phyloP scores from a whole-genome alignment of 495 filamentous ascomycete genomes.

The Penicillium verhagenii region DNA sequence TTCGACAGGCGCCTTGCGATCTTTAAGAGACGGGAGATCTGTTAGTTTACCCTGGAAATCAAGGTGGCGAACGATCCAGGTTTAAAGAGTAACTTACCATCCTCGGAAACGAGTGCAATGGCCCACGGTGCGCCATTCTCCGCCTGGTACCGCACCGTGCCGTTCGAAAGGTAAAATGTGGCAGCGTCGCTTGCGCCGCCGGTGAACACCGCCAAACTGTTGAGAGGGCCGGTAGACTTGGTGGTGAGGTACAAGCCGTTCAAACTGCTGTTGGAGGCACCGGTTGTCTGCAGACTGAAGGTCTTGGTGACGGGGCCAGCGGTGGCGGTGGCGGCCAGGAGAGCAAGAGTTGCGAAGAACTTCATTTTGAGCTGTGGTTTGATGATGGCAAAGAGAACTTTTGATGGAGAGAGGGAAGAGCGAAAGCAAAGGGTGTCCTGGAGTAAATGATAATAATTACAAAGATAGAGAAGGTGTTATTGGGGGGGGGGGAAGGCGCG shows the following conservation, averaged over 20 bases:
- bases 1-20: slow-evolving; percentile 7
- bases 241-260: slow-evolving; percentile 21
- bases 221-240: slow-evolving; percentile 13
- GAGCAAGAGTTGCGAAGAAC: slow-evolving; percentile 15
- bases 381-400: not conserved
- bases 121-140: slow-evolving; percentile 14
- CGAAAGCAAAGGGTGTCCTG: not conserved
- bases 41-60: not conserved
- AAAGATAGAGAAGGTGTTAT: not conserved
- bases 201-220: slow-evolving; percentile 22
- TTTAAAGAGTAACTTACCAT: not conserved
- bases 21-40: not conserved
- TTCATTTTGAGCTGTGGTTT: slow-evolving; percentile 19
- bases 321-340: slow-evolving; percentile 17
- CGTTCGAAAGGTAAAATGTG: slow-evolving; percentile 17
- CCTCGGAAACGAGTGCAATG: slow-evolving; percentile 19
- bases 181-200: slow-evolving; percentile 7
- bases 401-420: not conserved
- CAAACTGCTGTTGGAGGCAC: slow-evolving; percentile 12
- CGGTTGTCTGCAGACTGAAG: slow-evolving; percentile 22
- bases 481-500: not conserved
- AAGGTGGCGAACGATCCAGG: not conserved
- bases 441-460: not conserved
- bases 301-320: slow-evolving; percentile 8
- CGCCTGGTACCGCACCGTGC: slow-evolving; percentile 13